Percentiles rank a stretch among this genome's conserved stretches.
Conservation (phyloP, 108 stramenopile genomes). For the Pseudonitzschia multiseries region DNA sequence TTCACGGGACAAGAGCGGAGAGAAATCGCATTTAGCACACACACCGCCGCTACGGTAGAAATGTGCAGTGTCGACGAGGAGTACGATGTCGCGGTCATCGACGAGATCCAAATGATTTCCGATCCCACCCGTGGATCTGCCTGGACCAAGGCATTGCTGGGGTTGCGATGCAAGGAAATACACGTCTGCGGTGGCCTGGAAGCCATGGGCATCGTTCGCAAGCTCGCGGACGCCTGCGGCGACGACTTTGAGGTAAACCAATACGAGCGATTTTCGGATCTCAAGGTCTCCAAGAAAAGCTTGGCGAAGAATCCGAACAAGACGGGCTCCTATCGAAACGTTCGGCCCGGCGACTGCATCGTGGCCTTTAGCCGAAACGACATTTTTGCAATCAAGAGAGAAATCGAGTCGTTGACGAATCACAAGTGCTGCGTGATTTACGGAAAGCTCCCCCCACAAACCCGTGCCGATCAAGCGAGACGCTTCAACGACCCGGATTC, state of each 20-base stretch:
- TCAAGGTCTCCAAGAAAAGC: constrained; percentile 48
- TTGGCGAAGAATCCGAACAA: constrained; percentile 40
- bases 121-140: constrained; percentile 74
- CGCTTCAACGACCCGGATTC: constrained; percentile 88
- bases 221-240: constrained; percentile 55
- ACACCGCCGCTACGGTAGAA: constrained; percentile 89
- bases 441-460: constrained; percentile 91
- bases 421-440: constrained; percentile 95
- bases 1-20: constrained; percentile 89
- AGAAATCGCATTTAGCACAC: constrained; percentile 76
- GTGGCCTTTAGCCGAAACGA: constrained; percentile 89
- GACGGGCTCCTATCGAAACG: constrained; percentile 49
- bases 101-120: constrained; percentile 95
- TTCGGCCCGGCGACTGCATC: constrained; percentile 74
- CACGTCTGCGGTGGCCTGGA: constrained; percentile 94
- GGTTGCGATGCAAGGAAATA: constrained; percentile 83
- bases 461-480: constrained; percentile 85
- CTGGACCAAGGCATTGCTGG: constrained; percentile 89
- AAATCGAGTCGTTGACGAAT: constrained; percentile 79
- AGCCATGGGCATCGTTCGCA: constrained; percentile 70
- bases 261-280: constrained; percentile 86
- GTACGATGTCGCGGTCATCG: constrained; percentile 93
- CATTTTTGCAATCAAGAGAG: constrained; percentile 82
- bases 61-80: constrained; percentile 55
- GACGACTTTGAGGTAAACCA: constrained; percentile 86